Evolutionary conservation across 129 eudicot species (phyloP).

Genomic region (Lactuca saligna): DNA sequence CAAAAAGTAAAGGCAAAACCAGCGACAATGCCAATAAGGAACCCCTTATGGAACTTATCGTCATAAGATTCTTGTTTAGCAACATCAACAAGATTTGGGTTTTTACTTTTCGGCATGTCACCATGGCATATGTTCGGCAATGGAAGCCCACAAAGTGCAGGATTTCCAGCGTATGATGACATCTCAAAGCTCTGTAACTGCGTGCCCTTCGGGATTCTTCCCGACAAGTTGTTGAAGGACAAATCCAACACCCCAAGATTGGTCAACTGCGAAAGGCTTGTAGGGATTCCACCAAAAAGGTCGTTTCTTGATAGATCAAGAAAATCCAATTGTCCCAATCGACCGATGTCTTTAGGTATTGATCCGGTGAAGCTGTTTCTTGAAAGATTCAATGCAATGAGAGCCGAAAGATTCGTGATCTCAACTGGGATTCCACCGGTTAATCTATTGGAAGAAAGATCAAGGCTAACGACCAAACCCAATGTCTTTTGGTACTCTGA

Average conservation of each 20-base stretch:
- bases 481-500: constrained; percentile 31
- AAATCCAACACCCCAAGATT: constrained; percentile 38
- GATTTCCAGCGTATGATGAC: constrained; percentile 33
- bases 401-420: constrained; percentile 33
- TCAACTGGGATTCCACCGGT: constrained; percentile 42
- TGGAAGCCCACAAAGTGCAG: constrained; percentile 40
- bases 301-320: constrained; percentile 53
- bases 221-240: constrained; percentile 49
- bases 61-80: constrained; percentile 19
- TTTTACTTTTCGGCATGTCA: neutral
- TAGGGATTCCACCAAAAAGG: constrained; percentile 36
- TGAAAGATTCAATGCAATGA: constrained; percentile 39
- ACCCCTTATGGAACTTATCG: constrained; percentile 6
- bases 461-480: constrained; percentile 38
- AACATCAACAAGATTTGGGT: neutral
- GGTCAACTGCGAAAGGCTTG: constrained; percentile 27
- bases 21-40: constrained; percentile 22
- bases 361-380: constrained; percentile 35
- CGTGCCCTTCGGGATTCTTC: constrained; percentile 44
- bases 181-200: constrained; percentile 43
- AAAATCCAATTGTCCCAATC: constrained; percentile 34
- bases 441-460: constrained; percentile 43
- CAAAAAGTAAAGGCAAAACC: constrained; percentile 38
- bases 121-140: constrained; percentile 28
- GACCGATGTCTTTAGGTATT: constrained; percentile 30